phyloP scores from a whole-genome alignment of 2,329 filamentous ascomycete genomes.

The Ceratocystis albifundus region DNA sequence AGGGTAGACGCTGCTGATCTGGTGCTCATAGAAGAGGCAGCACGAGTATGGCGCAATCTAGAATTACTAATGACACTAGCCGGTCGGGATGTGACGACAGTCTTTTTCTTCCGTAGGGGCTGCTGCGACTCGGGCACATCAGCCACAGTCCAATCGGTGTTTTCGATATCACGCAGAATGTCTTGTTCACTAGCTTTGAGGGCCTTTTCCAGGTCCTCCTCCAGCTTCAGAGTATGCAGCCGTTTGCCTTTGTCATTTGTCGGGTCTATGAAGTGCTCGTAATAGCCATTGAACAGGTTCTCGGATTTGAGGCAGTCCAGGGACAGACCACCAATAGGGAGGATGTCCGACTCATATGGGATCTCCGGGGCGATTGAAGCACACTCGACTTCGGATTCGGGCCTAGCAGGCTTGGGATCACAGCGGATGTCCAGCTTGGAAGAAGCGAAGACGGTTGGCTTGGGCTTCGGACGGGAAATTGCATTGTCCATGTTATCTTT shows the following conservation, averaged over 20 bases:
- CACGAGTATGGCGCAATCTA: constrained; percentile 17
- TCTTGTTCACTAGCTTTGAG: constrained; percentile 51
- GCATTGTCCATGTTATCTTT: constrained; percentile 48
- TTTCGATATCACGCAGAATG: constrained; percentile 55
- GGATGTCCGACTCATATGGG: constrained; percentile 58
- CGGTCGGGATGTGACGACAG: constrained; percentile 22
- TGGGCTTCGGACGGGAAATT: constrained; percentile 43
- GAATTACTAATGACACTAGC: constrained; percentile 12
- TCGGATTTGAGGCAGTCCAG: constrained; percentile 47
- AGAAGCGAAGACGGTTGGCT: constrained; percentile 41
- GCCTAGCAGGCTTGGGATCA: constrained; percentile 29
- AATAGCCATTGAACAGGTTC: constrained; percentile 51
- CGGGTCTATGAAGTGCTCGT: constrained; percentile 48
- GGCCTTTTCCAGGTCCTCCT: constrained; percentile 41
- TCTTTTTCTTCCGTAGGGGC: constrained; percentile 17
- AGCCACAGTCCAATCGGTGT: constrained; percentile 48
- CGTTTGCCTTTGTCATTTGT: constrained; percentile 57
- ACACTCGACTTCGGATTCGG: constrained; percentile 73
- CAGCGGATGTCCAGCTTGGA: constrained; percentile 31
- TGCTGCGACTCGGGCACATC: constrained; percentile 40
- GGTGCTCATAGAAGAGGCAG: constrained; percentile 18
- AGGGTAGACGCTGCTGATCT: constrained; percentile 16
- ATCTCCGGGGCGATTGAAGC: constrained; percentile 60
- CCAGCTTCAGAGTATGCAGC: constrained; percentile 48
- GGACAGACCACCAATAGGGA: constrained; percentile 46